Evolutionary conservation across 139 green algal genomes (phyloP).

Genomic region (Chlamydomonas eustigma): DNA sequence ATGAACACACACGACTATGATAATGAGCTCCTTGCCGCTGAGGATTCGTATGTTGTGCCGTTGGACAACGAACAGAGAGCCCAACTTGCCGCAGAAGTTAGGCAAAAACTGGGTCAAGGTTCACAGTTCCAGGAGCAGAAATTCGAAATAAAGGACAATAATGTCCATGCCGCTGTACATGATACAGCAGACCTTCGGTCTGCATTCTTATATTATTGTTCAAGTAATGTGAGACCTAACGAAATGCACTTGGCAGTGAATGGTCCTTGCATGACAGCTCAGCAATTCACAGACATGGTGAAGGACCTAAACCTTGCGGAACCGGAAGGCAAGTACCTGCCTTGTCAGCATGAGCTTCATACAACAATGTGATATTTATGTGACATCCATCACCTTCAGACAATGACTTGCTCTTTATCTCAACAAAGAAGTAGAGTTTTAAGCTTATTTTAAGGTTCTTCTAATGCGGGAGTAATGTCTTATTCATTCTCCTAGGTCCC

Average conservation of each 20-base stretch:
- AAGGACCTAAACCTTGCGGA: constrained; percentile 7
- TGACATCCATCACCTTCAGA: too few species aligned
- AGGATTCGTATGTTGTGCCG: neutral
- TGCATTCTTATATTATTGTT: constrained; percentile 19
- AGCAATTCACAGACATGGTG: constrained; percentile 2
- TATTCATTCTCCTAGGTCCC: constrained; percentile 5
- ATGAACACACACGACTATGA: too few species aligned
- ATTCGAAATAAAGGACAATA: neutral
- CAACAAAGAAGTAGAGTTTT: too few species aligned
- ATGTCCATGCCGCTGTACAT: neutral
- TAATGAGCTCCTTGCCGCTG: too few species aligned
- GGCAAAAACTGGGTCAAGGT: neutral
- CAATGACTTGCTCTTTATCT: too few species aligned
- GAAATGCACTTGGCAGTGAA: constrained; percentile 11
- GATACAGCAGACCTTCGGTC: neutral
- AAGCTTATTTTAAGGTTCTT: too few species aligned
- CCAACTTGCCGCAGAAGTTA: neutral
- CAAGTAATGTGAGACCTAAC: neutral
- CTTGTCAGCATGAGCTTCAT: neutral
- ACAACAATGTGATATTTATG: too few species aligned
- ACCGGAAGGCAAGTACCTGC: neutral
- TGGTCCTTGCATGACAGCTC: constrained; percentile 16
- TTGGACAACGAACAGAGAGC: too few species aligned
- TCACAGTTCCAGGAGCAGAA: neutral
- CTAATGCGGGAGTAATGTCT: too few species aligned